Conservation (phyloP, 805 yeast genomes). For the Yarrowia deformans region DNA sequence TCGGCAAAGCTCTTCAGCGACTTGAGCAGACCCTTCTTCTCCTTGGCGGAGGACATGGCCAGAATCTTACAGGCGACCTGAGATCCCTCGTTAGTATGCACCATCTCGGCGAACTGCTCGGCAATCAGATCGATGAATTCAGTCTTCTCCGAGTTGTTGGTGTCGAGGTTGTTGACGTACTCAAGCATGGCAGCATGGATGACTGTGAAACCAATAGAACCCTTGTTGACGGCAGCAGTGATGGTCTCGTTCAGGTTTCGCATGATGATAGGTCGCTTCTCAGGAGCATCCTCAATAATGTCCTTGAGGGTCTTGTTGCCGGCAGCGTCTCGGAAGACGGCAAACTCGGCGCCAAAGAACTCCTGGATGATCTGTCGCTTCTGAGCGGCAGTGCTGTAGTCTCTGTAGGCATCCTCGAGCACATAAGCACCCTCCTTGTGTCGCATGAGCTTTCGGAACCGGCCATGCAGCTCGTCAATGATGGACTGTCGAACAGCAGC, state of each 20-base stretch:
- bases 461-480: constrained; percentile 87
- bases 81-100: constrained; percentile 93
- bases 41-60: constrained; percentile 88
- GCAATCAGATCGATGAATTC: constrained; percentile 82
- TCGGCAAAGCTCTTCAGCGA: constrained; percentile 77
- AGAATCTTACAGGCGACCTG: constrained; percentile 86
- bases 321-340: constrained; percentile 82
- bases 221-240: constrained; percentile 90
- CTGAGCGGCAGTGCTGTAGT: constrained; percentile 85
- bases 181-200: constrained; percentile 96
- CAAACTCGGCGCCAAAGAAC: constrained; percentile 96
- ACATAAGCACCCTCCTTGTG: constrained; percentile 98
- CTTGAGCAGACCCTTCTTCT: constrained; percentile 80
- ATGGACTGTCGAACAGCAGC: constrained; percentile 77
- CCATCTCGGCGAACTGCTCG: constrained; percentile 92
- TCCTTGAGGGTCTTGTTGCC: constrained; percentile 68
- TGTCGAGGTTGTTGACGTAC: constrained; percentile 74
- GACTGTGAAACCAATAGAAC: constrained; percentile 94
- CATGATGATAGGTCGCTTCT: constrained; percentile 77
- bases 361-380: constrained; percentile 91
- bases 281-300: constrained; percentile 70
- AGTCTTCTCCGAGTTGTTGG: constrained; percentile 62
- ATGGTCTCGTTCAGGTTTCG: constrained; percentile 82
- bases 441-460: constrained; percentile 88
- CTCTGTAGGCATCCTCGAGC: constrained; percentile 87